Evolutionary conservation across 306 rosid species (phyloP).

Genomic region (Citrullus mucosospermus): DNA sequence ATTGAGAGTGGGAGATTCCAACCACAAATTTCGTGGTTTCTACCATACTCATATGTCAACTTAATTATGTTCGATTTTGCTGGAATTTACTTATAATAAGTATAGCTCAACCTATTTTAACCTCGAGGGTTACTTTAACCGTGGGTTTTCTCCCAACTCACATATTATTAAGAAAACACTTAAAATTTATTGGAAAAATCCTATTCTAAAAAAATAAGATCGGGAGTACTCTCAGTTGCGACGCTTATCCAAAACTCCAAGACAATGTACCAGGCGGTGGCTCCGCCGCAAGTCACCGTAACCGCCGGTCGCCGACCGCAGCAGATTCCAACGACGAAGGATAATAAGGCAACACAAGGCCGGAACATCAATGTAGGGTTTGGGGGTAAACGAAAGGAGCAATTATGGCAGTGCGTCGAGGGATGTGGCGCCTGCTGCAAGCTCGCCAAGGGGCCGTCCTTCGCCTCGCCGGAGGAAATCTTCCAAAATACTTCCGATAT

Average conservation of each 20-base stretch:
- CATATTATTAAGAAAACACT: no score
- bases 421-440: constrained; percentile 92
- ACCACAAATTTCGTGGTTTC: no score
- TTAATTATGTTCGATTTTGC: no score
- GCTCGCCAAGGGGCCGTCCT: constrained; percentile 66
- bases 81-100: no score
- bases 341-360: constrained; percentile 12
- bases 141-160: no score
- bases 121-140: no score
- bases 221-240: not conserved
- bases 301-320: constrained; percentile 15
- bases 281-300: constrained; percentile 8
- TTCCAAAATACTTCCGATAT: constrained; percentile 44
- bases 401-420: constrained; percentile 62
- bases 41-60: no score
- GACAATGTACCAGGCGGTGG: not conserved
- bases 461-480: constrained; percentile 65
- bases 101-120: no score
- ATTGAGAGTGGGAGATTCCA: no score
- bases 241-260: not conserved
- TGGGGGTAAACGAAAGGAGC: constrained; percentile 30
- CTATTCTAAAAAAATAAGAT: no score
- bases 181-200: no score
- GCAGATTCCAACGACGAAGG: constrained; percentile 1
- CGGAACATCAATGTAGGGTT: constrained; percentile 22